A percentile compares a stretch with the other conserved stretches of the same genome.
Evolutionary conservation across 441 rosid genomes (phyloP).

Genomic region (Cnidoscolus chayamansa): DNA sequence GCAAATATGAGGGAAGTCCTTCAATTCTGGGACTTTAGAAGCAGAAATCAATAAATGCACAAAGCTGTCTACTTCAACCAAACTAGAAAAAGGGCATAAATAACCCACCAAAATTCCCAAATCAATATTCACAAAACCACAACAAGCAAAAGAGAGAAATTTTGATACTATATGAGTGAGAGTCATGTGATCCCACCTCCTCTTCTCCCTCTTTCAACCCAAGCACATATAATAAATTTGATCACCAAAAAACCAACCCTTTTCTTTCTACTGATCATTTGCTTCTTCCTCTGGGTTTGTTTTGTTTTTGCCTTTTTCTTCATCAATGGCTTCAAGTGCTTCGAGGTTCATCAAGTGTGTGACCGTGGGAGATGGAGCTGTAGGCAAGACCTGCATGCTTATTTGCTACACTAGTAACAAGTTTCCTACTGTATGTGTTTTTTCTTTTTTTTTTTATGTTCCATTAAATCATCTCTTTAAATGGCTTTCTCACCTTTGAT

Average conservation of each 20-base stretch:
- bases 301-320: slow-evolving; percentile 8
- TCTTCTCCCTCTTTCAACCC: slow-evolving; percentile 18
- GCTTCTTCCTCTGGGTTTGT: neutral
- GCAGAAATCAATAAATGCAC: neutral
- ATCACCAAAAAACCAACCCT: slow-evolving; percentile 39
- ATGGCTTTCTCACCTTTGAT: slow-evolving; percentile 15
- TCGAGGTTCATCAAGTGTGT: slow-evolving; percentile 97
- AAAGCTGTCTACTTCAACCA: neutral
- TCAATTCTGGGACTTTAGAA: neutral
- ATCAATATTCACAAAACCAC: neutral
- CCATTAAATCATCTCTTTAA: slow-evolving; percentile 20
- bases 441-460: slow-evolving; percentile 18
- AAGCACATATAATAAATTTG: slow-evolving; percentile 34
- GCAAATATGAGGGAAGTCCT: neutral
- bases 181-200: slow-evolving; percentile 57
- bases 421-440: slow-evolving; percentile 75
- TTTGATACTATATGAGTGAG: slow-evolving; percentile 29
- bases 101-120: neutral
- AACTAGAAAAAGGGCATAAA: neutral
- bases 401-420: slow-evolving; percentile 97
- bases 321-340: slow-evolving; percentile 74
- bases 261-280: neutral
- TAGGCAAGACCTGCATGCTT: slow-evolving; percentile 98
- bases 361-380: slow-evolving; percentile 98
- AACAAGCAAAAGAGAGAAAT: neutral